Percentiles rank a stretch among this genome's conserved stretches.
Evolutionary conservation across 345 rosid genomes (phyloP).

Genomic region (Anacardium occidentale): DNA sequence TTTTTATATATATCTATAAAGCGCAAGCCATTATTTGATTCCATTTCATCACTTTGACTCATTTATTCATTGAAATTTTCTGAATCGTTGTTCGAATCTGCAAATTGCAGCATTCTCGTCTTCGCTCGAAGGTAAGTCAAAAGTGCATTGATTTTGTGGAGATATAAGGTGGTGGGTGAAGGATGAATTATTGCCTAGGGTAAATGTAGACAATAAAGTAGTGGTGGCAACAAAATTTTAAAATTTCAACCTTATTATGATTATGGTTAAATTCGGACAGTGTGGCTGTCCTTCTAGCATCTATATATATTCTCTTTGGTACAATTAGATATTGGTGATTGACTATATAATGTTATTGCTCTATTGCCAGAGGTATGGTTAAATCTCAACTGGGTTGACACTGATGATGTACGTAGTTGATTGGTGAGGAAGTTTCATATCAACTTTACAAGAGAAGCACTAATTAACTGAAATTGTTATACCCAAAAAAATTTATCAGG

Average conservation of each 20-base stretch:
- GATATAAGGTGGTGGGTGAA: too few relatives aligned
- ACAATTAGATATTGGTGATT: not conserved
- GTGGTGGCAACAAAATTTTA: not conserved
- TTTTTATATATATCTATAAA: not conserved
- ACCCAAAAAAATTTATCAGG: not conserved
- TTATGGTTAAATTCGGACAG: not conserved
- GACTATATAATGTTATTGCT: not conserved
- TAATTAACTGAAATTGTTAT: not conserved
- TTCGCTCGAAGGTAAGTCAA: not conserved
- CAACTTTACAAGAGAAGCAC: constrained; percentile 12
- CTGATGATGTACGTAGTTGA: not conserved
- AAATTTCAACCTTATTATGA: not conserved
- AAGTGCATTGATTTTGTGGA: constrained; percentile 1
- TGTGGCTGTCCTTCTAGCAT: not conserved
- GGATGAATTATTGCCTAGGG: not conserved
- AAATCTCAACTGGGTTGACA: not conserved
- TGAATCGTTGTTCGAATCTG: not conserved
- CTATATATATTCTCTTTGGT: not conserved
- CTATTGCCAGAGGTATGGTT: not conserved
- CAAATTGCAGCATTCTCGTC: constrained; percentile 1
- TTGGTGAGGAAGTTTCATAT: constrained; percentile 9
- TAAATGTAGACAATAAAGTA: not conserved
- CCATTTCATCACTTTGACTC: not conserved
- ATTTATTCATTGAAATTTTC: too few relatives aligned
- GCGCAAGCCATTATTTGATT: not conserved